These are phyloP conservation scores for Asterophora lycoperdoides DNA, from an alignment of 768 basidiomycete species.

Conservation along the genomic window DNA sequence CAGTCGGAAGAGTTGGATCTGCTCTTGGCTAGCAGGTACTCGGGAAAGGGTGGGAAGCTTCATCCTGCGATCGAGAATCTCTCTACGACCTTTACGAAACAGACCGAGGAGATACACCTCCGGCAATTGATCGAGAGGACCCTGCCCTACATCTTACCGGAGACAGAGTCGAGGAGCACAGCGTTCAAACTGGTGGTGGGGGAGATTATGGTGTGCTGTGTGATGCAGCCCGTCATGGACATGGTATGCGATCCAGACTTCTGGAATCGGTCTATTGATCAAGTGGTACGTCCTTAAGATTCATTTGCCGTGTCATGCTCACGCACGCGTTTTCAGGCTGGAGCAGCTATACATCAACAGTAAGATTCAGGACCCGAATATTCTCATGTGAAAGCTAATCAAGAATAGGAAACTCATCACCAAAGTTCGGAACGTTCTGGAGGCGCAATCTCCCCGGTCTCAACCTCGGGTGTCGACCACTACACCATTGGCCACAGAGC, in stretches of 20 bases:
- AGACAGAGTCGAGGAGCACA: conserved; percentile 66
- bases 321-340: conserved; percentile 30
- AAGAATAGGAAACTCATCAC: conserved; percentile 70
- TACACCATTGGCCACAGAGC: conserved; percentile 46
- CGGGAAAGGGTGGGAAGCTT: conserved; percentile 58
- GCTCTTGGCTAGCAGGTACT: conserved; percentile 78
- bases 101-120: conserved; percentile 86
- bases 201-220: conserved; percentile 79
- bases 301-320: not conserved
- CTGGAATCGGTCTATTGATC: conserved; percentile 91
- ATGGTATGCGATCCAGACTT: conserved; percentile 96
- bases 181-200: conserved; percentile 69
- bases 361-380: conserved; percentile 16
- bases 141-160: conserved; percentile 70
- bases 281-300: conserved; percentile 60
- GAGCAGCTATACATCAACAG: conserved; percentile 51
- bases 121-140: conserved; percentile 64
- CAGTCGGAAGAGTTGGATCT: conserved; percentile 90
- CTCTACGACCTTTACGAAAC: conserved; percentile 83
- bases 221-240: conserved; percentile 85
- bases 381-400: conserved; percentile 3
- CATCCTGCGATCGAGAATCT: conserved; percentile 88
- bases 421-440: conserved; percentile 80
- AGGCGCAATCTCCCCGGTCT: conserved; percentile 68
- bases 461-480: conserved; percentile 38